phyloP scores from a whole-genome alignment of 202 grass and related monocot species.

The Cymbopogon flexuosus region DNA sequence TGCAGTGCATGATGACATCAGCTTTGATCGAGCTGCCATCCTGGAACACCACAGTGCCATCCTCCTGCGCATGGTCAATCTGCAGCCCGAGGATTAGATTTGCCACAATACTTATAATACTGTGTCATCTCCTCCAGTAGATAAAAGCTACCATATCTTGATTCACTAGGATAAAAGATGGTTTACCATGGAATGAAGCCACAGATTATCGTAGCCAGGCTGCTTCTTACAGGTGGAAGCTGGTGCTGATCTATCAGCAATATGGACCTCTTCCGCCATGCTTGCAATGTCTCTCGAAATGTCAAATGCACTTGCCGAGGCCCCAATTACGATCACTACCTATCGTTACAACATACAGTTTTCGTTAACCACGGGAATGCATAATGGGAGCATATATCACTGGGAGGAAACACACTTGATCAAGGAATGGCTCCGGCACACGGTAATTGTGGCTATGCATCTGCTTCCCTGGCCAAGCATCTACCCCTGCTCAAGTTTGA shows the following conservation, averaged over 20 bases:
- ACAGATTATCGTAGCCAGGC: conserved; percentile 3
- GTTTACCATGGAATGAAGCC: conserved; percentile 74
- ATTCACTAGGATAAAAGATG: not conserved
- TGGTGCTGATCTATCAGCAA: conserved; percentile 54
- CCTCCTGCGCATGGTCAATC: conserved; percentile 50
- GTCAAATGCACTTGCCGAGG: conserved; percentile 62
- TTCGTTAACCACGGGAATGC: not conserved
- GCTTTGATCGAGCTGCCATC: conserved; percentile 47
- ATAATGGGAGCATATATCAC: not conserved
- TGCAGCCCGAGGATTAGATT: conserved; percentile 40
- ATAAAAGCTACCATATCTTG: not conserved
- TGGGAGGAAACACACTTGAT: conserved; percentile 48
- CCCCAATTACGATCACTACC: conserved; percentile 79
- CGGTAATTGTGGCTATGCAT: conserved; percentile 87
- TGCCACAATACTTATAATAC: not conserved
- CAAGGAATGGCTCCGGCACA: conserved; percentile 57
- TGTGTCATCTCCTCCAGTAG: conserved; percentile 9
- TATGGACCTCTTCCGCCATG: conserved; percentile 71
- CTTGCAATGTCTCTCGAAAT: conserved; percentile 75
- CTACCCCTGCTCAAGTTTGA: conserved; percentile 42
- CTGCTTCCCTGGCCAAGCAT: conserved; percentile 73
- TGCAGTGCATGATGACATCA: conserved; percentile 89
- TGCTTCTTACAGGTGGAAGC: conserved; percentile 37
- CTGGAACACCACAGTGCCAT: conserved; percentile 21
- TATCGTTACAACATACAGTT: not conserved